Evolutionary conservation across 768 basidiomycete species (phyloP).

Genomic region (Panaeolus cyanescens): DNA sequence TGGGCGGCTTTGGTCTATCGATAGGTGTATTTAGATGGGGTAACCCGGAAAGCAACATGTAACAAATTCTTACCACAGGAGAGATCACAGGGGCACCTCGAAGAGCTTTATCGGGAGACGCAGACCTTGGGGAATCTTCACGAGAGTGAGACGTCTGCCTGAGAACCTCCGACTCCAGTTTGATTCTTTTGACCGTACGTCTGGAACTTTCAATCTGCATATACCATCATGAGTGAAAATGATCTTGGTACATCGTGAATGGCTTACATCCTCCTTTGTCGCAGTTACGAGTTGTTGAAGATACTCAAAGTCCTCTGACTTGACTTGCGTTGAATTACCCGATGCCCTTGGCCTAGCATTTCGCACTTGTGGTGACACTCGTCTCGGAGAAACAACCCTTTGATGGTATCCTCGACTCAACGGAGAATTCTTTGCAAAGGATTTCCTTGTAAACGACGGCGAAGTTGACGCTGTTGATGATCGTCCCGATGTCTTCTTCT

Average conservation of each 20-base stretch:
- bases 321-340: conserved; percentile 25
- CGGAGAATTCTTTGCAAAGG: conserved; percentile 53
- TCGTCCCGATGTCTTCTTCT: conserved; percentile 76
- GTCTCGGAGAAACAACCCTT: conserved; percentile 49
- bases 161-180: conserved; percentile 60
- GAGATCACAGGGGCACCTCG: conserved; percentile 46
- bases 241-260: neutral
- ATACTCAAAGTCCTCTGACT: conserved; percentile 43
- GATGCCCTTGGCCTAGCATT: conserved; percentile 35
- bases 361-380: conserved; percentile 55
- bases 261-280: conserved; percentile 68
- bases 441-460: conserved; percentile 40
- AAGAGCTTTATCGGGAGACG: conserved; percentile 60
- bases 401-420: conserved; percentile 43
- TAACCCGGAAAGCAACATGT: neutral
- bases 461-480: conserved; percentile 37
- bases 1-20: conserved; percentile 72
- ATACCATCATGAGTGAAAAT: neutral
- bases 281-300: conserved; percentile 51
- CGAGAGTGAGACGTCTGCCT: conserved; percentile 21
- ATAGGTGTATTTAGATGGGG: neutral
- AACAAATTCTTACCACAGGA: conserved; percentile 40
- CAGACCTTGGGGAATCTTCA: conserved; percentile 44
- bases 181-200: conserved; percentile 74
- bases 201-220: conserved; percentile 71